phyloP scores from a whole-genome alignment of 2,329 filamentous ascomycete species.

The Thelonectria blattea region DNA sequence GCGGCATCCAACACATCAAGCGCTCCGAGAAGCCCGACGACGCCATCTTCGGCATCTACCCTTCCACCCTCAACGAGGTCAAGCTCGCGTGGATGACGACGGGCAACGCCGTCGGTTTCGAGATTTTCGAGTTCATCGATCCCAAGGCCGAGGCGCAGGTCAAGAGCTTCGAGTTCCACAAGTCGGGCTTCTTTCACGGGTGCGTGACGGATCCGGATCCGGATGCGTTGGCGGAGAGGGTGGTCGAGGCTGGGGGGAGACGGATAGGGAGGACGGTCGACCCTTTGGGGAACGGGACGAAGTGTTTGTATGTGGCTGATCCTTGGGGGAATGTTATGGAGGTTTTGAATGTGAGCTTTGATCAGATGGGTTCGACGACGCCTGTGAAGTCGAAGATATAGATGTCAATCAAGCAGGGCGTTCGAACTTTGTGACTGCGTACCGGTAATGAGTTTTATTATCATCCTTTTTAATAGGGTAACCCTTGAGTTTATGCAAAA shows the following conservation, averaged over 20 bases:
- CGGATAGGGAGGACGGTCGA: conserved; percentile 31
- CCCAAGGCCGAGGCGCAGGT: conserved; percentile 23
- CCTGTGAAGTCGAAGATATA: conserved; percentile 5
- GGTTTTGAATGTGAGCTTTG: conserved; percentile 18
- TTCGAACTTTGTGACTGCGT: too few relatives aligned
- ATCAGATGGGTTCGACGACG: conserved; percentile 8
- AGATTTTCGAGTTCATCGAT: conserved; percentile 43
- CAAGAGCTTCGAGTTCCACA: conserved; percentile 29
- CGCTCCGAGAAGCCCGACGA: conserved; percentile 29
- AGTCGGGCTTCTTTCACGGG: conserved; percentile 44
- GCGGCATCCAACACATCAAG: conserved; percentile 18
- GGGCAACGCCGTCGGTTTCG: conserved; percentile 43
- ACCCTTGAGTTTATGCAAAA: too few relatives aligned
- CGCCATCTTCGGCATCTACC: conserved; percentile 42
- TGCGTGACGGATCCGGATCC: conserved; percentile 41
- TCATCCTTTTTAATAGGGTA: too few relatives aligned
- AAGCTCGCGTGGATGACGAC: conserved; percentile 39
- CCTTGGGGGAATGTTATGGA: conserved; percentile 19
- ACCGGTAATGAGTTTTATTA: too few relatives aligned
- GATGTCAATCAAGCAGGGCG: too few relatives aligned
- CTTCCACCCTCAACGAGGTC: conserved; percentile 36
- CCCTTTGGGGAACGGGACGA: conserved; percentile 10
- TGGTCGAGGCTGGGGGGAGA: conserved; percentile 37
- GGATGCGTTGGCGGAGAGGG: conserved; percentile 36
- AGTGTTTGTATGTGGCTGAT: conserved; percentile 14